phyloP scores from a whole-genome alignment of 2,329 filamentous ascomycete species.

The Rugonectria rugulosa region DNA sequence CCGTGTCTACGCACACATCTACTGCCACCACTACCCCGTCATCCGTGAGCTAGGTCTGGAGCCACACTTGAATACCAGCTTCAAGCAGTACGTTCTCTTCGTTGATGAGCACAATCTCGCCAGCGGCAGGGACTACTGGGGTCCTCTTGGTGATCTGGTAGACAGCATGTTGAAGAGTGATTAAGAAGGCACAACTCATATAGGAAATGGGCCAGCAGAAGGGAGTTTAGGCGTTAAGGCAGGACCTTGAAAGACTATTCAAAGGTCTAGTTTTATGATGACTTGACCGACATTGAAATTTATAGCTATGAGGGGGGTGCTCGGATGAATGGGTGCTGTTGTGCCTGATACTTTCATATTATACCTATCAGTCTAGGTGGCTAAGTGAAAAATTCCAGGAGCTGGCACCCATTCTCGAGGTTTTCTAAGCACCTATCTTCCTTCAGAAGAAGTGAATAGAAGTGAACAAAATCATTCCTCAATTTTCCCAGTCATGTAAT shows the following conservation, averaged over 20 bases:
- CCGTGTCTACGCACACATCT: constrained; percentile 98
- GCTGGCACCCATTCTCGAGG: too few species aligned
- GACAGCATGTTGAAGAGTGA: constrained; percentile 98
- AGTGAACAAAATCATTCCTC: too few species aligned
- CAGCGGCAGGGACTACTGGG: constrained; percentile 96
- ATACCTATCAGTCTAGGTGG: too few species aligned
- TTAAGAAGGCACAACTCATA: constrained; percentile 50
- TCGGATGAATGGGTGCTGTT: constrained; percentile 3
- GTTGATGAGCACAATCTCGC: constrained; percentile 95
- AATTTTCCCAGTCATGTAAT: too few species aligned
- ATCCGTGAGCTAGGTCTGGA: constrained; percentile 94
- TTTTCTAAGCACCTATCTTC: too few species aligned
- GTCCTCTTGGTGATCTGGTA: constrained; percentile 91
- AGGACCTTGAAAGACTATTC: constrained; percentile 15
- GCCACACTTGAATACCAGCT: constrained; percentile 97
- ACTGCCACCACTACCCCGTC: constrained; percentile 99
- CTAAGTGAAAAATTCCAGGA: too few species aligned
- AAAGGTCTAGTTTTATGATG: constrained; percentile 31
- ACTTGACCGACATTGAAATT: constrained; percentile 22
- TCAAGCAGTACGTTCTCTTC: constrained; percentile 99
- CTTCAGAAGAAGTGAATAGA: too few species aligned
- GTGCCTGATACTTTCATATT: neutral
- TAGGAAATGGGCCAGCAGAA: constrained; percentile 16
- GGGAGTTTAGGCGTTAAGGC: constrained; percentile 29
- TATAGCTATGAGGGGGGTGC: constrained; percentile 5